phyloP scores from a whole-genome alignment of 2,329 filamentous ascomycete species.

The Scolecobasidium constrictum region DNA sequence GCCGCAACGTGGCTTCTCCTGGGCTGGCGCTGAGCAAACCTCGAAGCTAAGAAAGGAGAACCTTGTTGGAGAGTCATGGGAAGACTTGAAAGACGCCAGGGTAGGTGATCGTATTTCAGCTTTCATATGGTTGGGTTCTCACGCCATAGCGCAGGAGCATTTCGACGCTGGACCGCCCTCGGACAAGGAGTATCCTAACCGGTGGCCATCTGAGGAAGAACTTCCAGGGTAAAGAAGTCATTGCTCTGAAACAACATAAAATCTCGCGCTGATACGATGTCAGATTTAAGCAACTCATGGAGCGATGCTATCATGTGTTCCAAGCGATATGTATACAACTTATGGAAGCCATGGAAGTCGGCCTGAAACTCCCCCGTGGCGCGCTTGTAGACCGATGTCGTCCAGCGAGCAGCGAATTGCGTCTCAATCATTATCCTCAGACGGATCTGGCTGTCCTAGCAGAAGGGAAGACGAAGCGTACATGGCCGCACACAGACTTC shows the following conservation, averaged over 20 bases:
- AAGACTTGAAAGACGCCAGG: not conserved
- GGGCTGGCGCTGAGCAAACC: slow-evolving; percentile 9
- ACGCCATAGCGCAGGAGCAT: slow-evolving; percentile 9
- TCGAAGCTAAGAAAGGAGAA: not conserved
- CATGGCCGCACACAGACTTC: slow-evolving; percentile 22
- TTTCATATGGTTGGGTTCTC: not conserved
- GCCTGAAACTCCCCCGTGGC: slow-evolving; percentile 8
- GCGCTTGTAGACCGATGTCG: slow-evolving; percentile 9
- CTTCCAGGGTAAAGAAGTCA: no score
- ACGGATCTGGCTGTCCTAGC: slow-evolving; percentile 16
- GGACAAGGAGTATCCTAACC: slow-evolving; percentile 11
- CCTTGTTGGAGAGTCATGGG: not conserved
- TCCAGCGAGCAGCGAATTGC: slow-evolving; percentile 14
- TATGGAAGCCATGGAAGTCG: slow-evolving; percentile 12
- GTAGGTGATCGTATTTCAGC: not conserved
- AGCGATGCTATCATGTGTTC: slow-evolving; percentile 10
- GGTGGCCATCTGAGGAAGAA: slow-evolving; percentile 11
- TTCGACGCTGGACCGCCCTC: slow-evolving; percentile 8
- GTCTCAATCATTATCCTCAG: slow-evolving; percentile 19
- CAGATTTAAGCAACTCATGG: slow-evolving; percentile 14
- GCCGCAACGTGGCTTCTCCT: slow-evolving; percentile 12
- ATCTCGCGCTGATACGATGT: no score
- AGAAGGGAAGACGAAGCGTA: slow-evolving; percentile 17
- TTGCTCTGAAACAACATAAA: no score
- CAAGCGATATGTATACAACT: slow-evolving; percentile 10